Evolutionary conservation across 2,329 filamentous ascomycete genomes (phyloP).

Genomic region (Talaromyces albobiverticillius): DNA sequence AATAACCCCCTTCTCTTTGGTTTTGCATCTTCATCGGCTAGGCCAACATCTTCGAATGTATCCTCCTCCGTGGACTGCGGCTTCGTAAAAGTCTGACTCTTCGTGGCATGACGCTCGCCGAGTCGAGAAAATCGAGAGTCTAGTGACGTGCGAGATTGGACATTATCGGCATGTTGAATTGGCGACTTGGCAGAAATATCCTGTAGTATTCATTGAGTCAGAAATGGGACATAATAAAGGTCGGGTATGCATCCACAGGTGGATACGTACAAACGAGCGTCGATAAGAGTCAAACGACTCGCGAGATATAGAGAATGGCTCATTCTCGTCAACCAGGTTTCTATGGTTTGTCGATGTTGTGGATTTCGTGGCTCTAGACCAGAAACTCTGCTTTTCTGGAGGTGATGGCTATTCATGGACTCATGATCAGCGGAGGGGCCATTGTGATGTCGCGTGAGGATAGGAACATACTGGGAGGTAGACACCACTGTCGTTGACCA

Average conservation of each 20-base stretch:
- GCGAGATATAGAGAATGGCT: slow-evolving; percentile 90
- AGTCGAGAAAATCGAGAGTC: slow-evolving; percentile 69
- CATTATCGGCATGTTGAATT: slow-evolving; percentile 57
- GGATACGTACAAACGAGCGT: slow-evolving; percentile 76
- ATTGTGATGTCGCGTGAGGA: neutral
- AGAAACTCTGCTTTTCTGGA: slow-evolving; percentile 77
- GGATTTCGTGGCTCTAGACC: slow-evolving; percentile 55
- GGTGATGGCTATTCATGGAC: slow-evolving; percentile 68
- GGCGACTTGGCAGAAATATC: slow-evolving; percentile 89
- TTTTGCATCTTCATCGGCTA: slow-evolving; percentile 68
- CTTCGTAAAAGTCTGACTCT: slow-evolving; percentile 56
- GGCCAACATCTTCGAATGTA: slow-evolving; percentile 83
- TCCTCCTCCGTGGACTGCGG: slow-evolving; percentile 71
- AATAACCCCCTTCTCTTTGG: slow-evolving; percentile 75
- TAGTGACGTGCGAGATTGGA: slow-evolving; percentile 70
- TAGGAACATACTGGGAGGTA: slow-evolving; percentile 74
- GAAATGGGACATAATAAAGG: neutral
- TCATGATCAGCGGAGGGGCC: slow-evolving; percentile 4
- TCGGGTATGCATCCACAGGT: neutral
- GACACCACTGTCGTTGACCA: slow-evolving; percentile 92
- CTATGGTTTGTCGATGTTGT: slow-evolving; percentile 57
- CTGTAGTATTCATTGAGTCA: slow-evolving; percentile 45
- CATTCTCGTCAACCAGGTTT: slow-evolving; percentile 73
- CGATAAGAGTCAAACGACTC: slow-evolving; percentile 97
- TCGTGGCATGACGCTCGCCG: slow-evolving; percentile 60